Evolutionary conservation across 192 early-diverging fungal species (phyloP), one percentile per base, ranked within the genome.

Genomic region (Paraglomus brasilianum): DNA sequence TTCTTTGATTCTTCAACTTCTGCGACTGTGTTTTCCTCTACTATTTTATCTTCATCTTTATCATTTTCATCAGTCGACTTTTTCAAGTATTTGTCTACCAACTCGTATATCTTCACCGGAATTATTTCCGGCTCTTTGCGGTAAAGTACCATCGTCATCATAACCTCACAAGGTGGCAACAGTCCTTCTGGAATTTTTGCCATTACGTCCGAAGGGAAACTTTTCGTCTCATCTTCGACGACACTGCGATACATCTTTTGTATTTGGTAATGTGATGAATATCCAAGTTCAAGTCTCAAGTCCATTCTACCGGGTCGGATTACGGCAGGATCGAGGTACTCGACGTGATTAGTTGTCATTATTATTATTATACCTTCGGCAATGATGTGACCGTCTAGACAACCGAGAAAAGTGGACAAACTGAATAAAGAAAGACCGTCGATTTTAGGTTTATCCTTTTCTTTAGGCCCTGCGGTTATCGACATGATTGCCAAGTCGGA

Each of bases 281-380:
- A 85, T 1, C 75, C 80, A n/a, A 88, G 73, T 49, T 84, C 74
- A 10, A 88, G 66, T 67, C 84, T 83, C n/a, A 87, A 24, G 66
- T 88, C 86, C 74, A 88, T 87, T 21, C 86, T 80, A 53, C 85
- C 86, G 14, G 86, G 82, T 19, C 86, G 74, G 43, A 85, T 11
- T 8, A 86, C 72, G 9, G 86, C 86, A n/a, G 86, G 83, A 70
- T 88, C 86, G 22, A 88, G 66, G 21, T 77, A 51, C 56, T 87
- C 85, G 13, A 82, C 70, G 62, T 88, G 86, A 72, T 88, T 88
- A 2, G 85, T 78, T 5, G 86, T 88, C 85, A 88, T 87, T 63
- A 88, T 83, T 51, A 88, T 78, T n/a, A 87, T 74, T 22, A 80
- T 81, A 19, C 85, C 74, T 52, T 83, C 77, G 22, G 70, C 65